Evolutionary conservation across 345 rosid genomes (phyloP).

Genomic region (Citrus mangshanensis): DNA sequence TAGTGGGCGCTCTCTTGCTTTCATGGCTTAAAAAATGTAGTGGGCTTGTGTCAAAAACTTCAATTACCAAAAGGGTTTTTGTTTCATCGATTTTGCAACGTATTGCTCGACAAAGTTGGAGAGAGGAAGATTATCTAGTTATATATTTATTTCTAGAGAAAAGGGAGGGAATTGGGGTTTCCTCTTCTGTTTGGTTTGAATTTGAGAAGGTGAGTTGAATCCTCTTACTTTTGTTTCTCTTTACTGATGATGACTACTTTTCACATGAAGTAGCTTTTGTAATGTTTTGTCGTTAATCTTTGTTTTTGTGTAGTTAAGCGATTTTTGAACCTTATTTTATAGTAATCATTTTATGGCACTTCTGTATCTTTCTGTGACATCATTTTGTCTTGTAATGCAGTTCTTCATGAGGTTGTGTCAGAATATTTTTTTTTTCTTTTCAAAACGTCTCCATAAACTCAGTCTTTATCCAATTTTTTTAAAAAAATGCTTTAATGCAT

Average conservation of each 20-base stretch:
- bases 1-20: constrained; percentile 5
- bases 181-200: constrained; percentile 17
- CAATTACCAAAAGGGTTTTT: constrained; percentile 2
- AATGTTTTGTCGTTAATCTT: constrained; percentile 21
- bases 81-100: constrained; percentile 18
- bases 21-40: not conserved
- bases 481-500: constrained; percentile 6
- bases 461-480: constrained; percentile 20
- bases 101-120: constrained; percentile 36
- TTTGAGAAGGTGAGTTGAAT: constrained; percentile 27
- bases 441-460: constrained; percentile 17
- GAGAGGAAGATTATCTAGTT: not conserved
- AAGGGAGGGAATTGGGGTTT: constrained; percentile 13
- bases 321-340: constrained; percentile 13
- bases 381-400: constrained; percentile 74
- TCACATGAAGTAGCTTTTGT: constrained; percentile 3
- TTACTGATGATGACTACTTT: constrained; percentile 1
- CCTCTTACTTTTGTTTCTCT: not conserved
- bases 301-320: constrained; percentile 11
- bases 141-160: constrained; percentile 6
- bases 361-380: constrained; percentile 57
- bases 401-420: constrained; percentile 93
- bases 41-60: not conserved
- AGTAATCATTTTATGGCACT: constrained; percentile 11
- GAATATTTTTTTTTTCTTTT: constrained; percentile 34